Percentiles rank a stretch among this genome's conserved stretches.
Evolutionary conservation across 208 protist species (phyloP).

Genomic region (Acanthamoeba culbertsoni): DNA sequence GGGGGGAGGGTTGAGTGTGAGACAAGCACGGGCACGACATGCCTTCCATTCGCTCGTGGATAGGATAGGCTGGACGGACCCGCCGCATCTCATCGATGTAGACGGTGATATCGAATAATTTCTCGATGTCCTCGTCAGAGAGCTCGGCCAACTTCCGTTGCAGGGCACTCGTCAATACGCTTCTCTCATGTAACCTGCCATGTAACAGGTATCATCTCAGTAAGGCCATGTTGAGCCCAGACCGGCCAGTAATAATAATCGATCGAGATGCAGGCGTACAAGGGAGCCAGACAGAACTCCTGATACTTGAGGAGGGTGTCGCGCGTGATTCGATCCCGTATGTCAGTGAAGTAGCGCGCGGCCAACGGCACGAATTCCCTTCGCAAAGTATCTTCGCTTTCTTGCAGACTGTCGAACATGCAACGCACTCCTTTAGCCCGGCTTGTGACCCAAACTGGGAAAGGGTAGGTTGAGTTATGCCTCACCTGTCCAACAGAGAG

Average conservation of each 20-base stretch:
- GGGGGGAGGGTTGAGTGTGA: not conserved
- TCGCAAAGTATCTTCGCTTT: not conserved
- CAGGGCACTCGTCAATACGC: slow-evolving; percentile 24
- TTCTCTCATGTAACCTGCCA: not conserved
- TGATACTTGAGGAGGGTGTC: slow-evolving; percentile 50
- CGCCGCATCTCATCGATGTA: not conserved
- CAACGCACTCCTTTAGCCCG: not conserved
- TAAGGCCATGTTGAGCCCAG: not conserved
- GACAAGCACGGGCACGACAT: not conserved
- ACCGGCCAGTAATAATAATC: not conserved
- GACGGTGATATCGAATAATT: not conserved
- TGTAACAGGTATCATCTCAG: not conserved
- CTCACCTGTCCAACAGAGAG: not conserved
- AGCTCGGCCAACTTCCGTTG: slow-evolving; percentile 4
- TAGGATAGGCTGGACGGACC: not conserved
- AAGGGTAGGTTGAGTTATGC: not conserved
- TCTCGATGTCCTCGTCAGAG: not conserved
- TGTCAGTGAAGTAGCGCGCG: slow-evolving; percentile 14
- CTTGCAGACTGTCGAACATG: not conserved
- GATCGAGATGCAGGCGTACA: not conserved
- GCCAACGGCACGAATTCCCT: slow-evolving; percentile 29
- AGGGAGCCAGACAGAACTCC: not conserved
- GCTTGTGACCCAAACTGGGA: too few relatives aligned
- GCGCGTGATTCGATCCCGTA: not conserved
- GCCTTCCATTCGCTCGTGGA: too few relatives aligned